These are phyloP conservation scores for Cicer cuneatum DNA, from an alignment of 306 rosid species.

Conservation along the genomic window DNA sequence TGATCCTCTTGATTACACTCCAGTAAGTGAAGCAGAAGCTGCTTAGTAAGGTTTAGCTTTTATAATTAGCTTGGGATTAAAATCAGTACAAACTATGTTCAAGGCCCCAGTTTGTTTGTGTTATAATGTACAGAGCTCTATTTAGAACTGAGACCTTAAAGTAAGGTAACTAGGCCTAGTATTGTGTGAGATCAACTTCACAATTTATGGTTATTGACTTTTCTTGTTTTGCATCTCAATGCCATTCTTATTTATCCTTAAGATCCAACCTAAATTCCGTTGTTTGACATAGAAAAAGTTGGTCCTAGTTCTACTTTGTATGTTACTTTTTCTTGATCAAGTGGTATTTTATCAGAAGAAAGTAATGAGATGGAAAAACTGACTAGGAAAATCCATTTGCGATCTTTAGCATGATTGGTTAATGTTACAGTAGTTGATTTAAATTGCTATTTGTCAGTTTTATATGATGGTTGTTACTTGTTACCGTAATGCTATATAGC, in stretches of 20 bases:
- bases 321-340: conserved; percentile 22
- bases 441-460: conserved; percentile 24
- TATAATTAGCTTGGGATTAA: conserved; percentile 8
- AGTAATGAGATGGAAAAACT: neutral
- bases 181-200: conserved; percentile 30
- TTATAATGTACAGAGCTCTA: conserved; percentile 42
- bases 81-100: conserved; percentile 23
- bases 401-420: conserved; percentile 21
- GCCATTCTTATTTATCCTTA: conserved; percentile 6
- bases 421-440: conserved; percentile 12
- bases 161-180: conserved; percentile 24
- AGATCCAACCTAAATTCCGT: conserved; percentile 23
- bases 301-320: conserved; percentile 27
- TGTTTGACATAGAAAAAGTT: conserved; percentile 7
- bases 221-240: conserved; percentile 13
- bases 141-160: conserved; percentile 22
- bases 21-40: conserved; percentile 49
- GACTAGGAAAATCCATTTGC: neutral
- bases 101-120: conserved; percentile 35
- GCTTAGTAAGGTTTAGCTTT: conserved; percentile 47
- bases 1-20: conserved; percentile 50
- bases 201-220: conserved; percentile 37
- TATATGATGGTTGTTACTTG: neutral
- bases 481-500: neutral
- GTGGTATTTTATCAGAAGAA: conserved; percentile 9